Base-by-base conservation (phyloP, 371 early-diverging fungal species). In the Nematocida parisii region DNA sequence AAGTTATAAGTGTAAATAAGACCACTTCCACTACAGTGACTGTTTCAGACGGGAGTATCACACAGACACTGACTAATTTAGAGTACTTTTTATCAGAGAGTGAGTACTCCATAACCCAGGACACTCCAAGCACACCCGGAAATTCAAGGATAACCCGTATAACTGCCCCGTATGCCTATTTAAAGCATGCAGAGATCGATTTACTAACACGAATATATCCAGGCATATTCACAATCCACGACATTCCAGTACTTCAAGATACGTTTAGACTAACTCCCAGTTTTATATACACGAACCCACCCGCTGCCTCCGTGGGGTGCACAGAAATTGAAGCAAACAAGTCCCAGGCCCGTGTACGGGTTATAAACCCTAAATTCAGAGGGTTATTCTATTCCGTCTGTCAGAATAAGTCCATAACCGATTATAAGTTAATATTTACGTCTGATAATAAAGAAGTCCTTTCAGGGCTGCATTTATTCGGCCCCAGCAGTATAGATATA, bases 211-310 rank as follows among this genome's bases (percentile, higher is more conserved):
- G 5, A 9, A 24, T 75, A 9, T 44, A 5, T 20, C 67, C 67
- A 11, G 33, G 3, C 4, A 22, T 40, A 44, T 64, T 64, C 27
- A 1, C 74, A 52, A 33, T 33, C 1, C 33, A 2, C 2, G 33
- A 33, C 2, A 33, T 33, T 33, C 2, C 33, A 33, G 22, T 5
- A 50, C 33, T 27, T 27, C 9, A n/a, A n/a, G 13, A 61, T 7
- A 50, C 20, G 3, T 24, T 52, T 7, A 44, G 40, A 11, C 56
- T 93, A 88, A 92, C 95, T 70, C 95, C 95, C 20, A 93, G 93
- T 0, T 94, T 94, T 71, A 91, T 97, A 58, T 97, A 96, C 88
- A 93, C 94, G 11, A 95, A 94, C 86, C 95, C 95, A n/a, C 89
- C 92, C 20, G 83, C 80, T n/a, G 95, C 95, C 54, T 89, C 92